Base-by-base conservation (phyloP, 345 rosid genomes). In the Rhizophora mangle region DNA sequence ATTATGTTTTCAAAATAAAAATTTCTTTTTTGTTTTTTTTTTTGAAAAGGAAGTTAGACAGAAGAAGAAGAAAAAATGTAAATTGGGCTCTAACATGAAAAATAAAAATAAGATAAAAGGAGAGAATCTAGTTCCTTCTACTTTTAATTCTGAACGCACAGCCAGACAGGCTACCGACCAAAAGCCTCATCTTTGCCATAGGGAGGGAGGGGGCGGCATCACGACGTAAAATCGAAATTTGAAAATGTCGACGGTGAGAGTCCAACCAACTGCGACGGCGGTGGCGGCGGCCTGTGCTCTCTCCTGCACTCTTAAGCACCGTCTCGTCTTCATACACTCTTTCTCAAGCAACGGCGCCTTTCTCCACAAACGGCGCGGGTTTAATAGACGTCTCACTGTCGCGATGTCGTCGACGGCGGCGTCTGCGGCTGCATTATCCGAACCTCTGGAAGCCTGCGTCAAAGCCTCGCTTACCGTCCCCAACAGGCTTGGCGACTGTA, bases 391-490 rank as follows among this genome's bases (percentile, higher is more conserved):
- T 67, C 72, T 76, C 63, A 58, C 84, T 6, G 78, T 85, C 57
- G 72, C 87, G 8, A 80, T 82, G 85, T 82, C 96, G 60, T 10
- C 30, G 49, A 3, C 49, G 18, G 49, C 1, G 18, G 49, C 18
- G 18, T 11, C 49, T 11, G 49, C 18, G 18, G 49, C 49, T 6
- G 70, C 85, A 8, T 54, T 73, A 1, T 43, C 78, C 0, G 43
- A 66, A 29, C 95, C 96, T 70, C 86, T 89, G 13, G 83, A 88
- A 78, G 72, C 91, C 76, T 94, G 98, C 69, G 93, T 87, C 65
- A 94, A 94, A 86, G 95, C 92, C 63, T 94, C 98, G 31, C 60
- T 80, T 73, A 86, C 90, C 52, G 76, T 78, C 30, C 98, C 98
- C 37, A 79, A 85, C 74, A 88, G 82, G 80, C 86, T 76, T 32